Percentiles rank a stretch among this genome's conserved stretches.
Evolutionary conservation across 441 rosid species (phyloP).

Genomic region (Metrosideros polymorpha): DNA sequence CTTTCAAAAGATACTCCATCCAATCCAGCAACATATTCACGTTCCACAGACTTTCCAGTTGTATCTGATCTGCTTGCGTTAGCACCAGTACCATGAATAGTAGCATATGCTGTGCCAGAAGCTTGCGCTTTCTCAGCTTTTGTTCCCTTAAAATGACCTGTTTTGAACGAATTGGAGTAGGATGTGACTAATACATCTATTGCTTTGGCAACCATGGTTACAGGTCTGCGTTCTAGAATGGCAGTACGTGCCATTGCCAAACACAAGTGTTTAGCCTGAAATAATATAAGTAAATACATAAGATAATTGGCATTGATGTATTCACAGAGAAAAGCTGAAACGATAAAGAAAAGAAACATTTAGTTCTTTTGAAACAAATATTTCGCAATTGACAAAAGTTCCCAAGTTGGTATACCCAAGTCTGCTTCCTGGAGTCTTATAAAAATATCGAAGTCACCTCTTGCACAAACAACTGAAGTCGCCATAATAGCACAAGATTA

Average conservation of each 20-base stretch:
- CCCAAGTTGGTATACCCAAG: neutral
- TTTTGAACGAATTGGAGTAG: slow-evolving; percentile 60
- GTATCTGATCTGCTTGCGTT: slow-evolving; percentile 27
- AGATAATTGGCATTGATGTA: neutral
- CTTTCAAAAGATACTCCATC: slow-evolving; percentile 24
- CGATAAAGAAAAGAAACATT: neutral
- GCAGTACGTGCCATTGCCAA: slow-evolving; percentile 58
- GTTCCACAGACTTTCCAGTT: slow-evolving; percentile 23
- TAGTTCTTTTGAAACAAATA: neutral
- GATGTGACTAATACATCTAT: slow-evolving; percentile 73
- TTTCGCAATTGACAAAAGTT: neutral
- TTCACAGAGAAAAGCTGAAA: neutral
- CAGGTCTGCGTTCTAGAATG: slow-evolving; percentile 87
- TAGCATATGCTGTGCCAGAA: slow-evolving; percentile 21
- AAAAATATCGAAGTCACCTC: neutral
- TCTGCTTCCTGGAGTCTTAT: neutral
- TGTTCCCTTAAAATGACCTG: slow-evolving; percentile 57
- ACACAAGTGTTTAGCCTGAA: slow-evolving; percentile 88
- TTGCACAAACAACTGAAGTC: neutral
- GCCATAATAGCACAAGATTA: neutral
- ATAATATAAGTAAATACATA: slow-evolving; percentile 4
- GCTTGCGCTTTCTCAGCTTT: slow-evolving; percentile 39
- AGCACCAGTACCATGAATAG: slow-evolving; percentile 15
- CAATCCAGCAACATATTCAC: slow-evolving; percentile 15
- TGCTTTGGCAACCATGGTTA: slow-evolving; percentile 66